These are phyloP conservation scores for Aspergillus pseudonomiae DNA, from an alignment of 2,329 filamentous ascomycete genomes.

Conservation along the genomic window DNA sequence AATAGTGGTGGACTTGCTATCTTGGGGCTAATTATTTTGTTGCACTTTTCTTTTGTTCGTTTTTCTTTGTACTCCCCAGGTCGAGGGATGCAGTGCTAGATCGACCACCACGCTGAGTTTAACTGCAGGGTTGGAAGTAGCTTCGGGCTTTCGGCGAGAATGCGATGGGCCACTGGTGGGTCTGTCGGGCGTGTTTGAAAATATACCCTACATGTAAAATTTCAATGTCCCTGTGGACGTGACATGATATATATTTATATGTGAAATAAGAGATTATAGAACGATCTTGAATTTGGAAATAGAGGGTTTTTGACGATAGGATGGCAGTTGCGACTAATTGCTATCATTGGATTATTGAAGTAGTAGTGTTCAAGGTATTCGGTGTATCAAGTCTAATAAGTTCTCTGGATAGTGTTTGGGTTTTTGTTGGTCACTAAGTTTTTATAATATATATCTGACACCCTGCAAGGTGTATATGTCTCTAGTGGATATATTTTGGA, in stretches of 20 bases:
- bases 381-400: no score
- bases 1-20: background rate
- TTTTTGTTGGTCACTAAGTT: no score
- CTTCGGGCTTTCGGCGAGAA: background rate
- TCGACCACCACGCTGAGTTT: background rate
- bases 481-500: no score
- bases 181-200: background rate
- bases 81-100: background rate
- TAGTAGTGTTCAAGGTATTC: no score
- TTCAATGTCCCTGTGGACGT: background rate
- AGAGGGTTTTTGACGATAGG: no score
- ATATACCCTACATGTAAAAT: background rate
- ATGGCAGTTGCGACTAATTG: no score
- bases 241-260: background rate
- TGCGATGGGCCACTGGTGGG: background rate
- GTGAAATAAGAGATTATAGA: background rate
- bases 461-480: no score
- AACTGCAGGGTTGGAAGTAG: background rate
- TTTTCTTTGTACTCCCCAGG: background rate
- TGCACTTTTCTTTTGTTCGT: background rate
- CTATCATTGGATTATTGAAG: no score
- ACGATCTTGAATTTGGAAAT: background rate
- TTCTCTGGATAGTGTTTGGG: no score
- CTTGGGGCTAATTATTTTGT: background rate
- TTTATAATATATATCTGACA: no score